Conservation (phyloP, 2,329 filamentous ascomycete species). For the Trichoderma koningiopsis region DNA sequence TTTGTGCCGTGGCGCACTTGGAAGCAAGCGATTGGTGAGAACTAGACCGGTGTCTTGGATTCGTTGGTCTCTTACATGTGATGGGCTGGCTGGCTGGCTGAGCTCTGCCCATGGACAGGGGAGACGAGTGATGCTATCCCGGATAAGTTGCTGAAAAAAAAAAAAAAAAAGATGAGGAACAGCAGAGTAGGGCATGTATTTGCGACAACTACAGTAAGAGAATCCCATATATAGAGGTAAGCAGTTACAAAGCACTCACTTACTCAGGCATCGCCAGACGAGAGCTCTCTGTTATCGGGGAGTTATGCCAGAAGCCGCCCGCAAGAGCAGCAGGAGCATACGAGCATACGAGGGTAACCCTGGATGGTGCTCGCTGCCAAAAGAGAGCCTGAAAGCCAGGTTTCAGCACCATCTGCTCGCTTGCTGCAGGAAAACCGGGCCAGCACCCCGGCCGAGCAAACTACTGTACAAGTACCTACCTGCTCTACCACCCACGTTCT, state of each 20-base stretch:
- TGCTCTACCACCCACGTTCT: not conserved
- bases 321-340: not conserved
- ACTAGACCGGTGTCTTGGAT: not conserved
- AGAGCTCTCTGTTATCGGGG: not conserved
- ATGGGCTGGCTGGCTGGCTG: not conserved
- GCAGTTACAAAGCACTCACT: not conserved
- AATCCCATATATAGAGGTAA: not conserved
- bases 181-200: not conserved
- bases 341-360: not conserved
- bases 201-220: not conserved
- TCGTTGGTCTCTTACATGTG: constrained; percentile 6
- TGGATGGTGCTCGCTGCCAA: not conserved
- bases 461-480: no score
- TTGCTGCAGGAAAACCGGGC: not conserved
- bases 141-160: not conserved
- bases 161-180: no score
- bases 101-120: not conserved
- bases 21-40: not conserved
- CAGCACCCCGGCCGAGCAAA: not conserved
- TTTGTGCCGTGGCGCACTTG: not conserved
- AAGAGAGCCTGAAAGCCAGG: not conserved
- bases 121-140: not conserved
- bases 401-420: not conserved
- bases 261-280: not conserved
- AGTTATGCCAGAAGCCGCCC: not conserved